Base-by-base conservation (phyloP, 1,284 basidiomycete genomes). In the Fistulinella cinereoalba region DNA sequence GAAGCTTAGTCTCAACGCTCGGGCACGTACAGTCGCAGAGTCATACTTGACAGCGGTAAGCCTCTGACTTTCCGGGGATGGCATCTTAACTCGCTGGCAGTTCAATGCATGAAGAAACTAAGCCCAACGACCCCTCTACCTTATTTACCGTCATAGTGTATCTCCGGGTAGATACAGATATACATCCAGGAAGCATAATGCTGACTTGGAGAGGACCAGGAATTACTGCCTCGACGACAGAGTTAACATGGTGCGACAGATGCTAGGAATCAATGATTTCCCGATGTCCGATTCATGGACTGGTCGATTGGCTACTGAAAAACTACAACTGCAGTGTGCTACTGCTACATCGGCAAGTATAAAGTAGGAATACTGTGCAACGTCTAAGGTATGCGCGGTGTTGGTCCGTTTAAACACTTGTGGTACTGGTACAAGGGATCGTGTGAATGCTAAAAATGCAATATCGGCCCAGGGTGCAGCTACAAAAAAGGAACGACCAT, bases 11-110 rank as follows among this genome's bases (percentile, higher is more conserved):
- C 75, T 99, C 50, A 99, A 99, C 62, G 94, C 95, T 24, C 81
- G 97, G 49, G 95, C 97, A 2, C 90, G 97, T 70, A 98, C 91
- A 49, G 96, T 99, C 23, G 97, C 97, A 27, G 97, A 99, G 65
- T 88, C 88, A 8, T 91, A 91, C 62, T 72, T 91, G 50, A 80
- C 78, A 45, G 83, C 85, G 21, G 87, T 88, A 63, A 62, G 88
- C 73, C 19, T 28, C 18, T 19, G 6, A 6, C 18, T 27, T 3
- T 3, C 34, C 23, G 8, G 28, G n/a, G 3, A 31, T 43, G 3
- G 16, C 21, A 32, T 36, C 44, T 59, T 28, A 59, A 37, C n/a
- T 29, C 29, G 21, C 28, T 3, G 5, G 21, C 13, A 60, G 58
- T 64, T 60, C 49, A 51, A 47, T 29, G 54, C 56, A 49, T 60